Evolutionary conservation across 2,329 filamentous ascomycete species (phyloP).

Genomic region (Oidium heveae): DNA sequence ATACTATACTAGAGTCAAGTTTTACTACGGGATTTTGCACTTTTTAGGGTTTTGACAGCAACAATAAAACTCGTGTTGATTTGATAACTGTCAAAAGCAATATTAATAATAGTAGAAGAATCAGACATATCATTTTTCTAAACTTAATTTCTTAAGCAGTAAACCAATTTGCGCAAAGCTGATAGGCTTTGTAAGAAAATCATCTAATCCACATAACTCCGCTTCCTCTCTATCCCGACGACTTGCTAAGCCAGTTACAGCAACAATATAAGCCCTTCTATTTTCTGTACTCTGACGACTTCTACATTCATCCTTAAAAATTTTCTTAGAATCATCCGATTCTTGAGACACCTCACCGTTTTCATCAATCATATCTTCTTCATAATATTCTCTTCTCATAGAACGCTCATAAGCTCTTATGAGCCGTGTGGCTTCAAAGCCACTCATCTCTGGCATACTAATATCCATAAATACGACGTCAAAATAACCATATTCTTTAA

Average conservation of each 20-base stretch:
- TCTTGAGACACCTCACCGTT: neutral
- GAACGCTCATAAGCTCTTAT: constrained; percentile 22
- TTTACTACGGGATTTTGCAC: too few relatives aligned
- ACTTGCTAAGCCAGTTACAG: constrained; percentile 25
- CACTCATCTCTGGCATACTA: constrained; percentile 28
- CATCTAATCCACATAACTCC: constrained; percentile 24
- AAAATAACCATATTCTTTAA: constrained; percentile 14
- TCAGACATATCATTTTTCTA: neutral
- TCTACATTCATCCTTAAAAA: neutral
- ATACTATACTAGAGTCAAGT: too few relatives aligned
- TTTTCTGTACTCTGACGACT: too few relatives aligned
- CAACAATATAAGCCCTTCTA: constrained; percentile 20
- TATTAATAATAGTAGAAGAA: too few relatives aligned
- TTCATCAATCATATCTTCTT: neutral
- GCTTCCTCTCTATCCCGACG: constrained; percentile 22
- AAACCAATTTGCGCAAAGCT: constrained; percentile 7
- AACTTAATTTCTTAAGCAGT: constrained; percentile 2
- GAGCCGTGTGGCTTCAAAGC: constrained; percentile 20
- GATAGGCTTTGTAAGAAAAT: constrained; percentile 28
- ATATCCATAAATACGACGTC: constrained; percentile 26
- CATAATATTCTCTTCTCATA: neutral
- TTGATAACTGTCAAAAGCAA: too few relatives aligned
- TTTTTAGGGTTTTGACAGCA: too few relatives aligned
- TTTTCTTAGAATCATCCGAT: neutral
- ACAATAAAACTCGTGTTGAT: too few relatives aligned